These are phyloP conservation scores for Neonectria coccinea DNA, from an alignment of 2,329 filamentous ascomycete genomes.

Conservation along the genomic window DNA sequence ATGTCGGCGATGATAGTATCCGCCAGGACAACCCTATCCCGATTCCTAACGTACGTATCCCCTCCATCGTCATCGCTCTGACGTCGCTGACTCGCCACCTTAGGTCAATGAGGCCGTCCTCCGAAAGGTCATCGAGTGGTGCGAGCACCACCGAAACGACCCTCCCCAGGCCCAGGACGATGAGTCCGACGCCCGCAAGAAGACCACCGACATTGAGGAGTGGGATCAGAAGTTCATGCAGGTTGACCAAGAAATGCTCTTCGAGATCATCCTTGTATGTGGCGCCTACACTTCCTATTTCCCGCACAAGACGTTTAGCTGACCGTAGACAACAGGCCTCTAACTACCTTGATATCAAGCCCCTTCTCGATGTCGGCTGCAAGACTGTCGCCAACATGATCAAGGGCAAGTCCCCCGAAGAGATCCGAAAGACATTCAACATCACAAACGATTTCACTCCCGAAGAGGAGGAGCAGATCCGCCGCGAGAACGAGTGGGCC, in stretches of 20 bases:
- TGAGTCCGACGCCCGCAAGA: slow-evolving; percentile 93
- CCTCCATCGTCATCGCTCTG: slow-evolving; percentile 22
- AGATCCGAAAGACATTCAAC: slow-evolving; percentile 99
- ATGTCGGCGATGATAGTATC: slow-evolving; percentile 76
- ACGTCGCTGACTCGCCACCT: slow-evolving; percentile 31
- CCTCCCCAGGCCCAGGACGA: slow-evolving; percentile 86
- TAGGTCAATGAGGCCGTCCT: slow-evolving; percentile 93
- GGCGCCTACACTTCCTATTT: not conserved
- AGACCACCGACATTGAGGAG: slow-evolving; percentile 98
- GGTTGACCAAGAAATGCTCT: slow-evolving; percentile 99
- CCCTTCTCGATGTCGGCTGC: slow-evolving; percentile 96
- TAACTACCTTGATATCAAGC: slow-evolving; percentile 99
- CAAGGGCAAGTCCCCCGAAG: slow-evolving; percentile 99
- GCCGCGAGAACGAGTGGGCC: slow-evolving; percentile 91
- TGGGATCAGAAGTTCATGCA: slow-evolving; percentile 99
- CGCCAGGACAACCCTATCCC: slow-evolving; percentile 77
- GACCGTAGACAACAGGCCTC: slow-evolving; percentile 72
- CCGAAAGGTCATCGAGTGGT: slow-evolving; percentile 98
- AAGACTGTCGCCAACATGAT: slow-evolving; percentile 99
- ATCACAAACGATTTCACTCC: slow-evolving; percentile 99
- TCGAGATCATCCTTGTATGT: slow-evolving; percentile 96
- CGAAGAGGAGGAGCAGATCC: slow-evolving; percentile 98
- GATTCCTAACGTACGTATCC: slow-evolving; percentile 78
- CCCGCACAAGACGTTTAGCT: slow-evolving; percentile 31
- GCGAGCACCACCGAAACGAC: slow-evolving; percentile 92